phyloP scores from a whole-genome alignment of 1,284 basidiomycete genomes.

The Pascua guehoae region DNA sequence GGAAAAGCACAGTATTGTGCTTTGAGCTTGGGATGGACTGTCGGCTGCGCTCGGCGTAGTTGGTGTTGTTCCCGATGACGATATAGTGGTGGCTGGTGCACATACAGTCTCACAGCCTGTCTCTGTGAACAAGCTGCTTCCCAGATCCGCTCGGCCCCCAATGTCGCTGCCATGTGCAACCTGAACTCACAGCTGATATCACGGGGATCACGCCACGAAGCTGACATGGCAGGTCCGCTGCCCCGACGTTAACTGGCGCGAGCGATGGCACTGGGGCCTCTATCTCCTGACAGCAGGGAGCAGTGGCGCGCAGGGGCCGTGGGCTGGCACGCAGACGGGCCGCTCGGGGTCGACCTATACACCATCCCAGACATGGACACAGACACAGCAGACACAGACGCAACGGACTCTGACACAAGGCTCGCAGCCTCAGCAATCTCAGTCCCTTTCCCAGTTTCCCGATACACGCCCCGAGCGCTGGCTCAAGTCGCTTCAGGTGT shows the following conservation, averaged over 20 bases:
- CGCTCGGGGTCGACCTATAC: background rate
- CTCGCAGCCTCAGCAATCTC: background rate
- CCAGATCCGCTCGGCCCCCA: background rate
- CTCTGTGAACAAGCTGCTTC: background rate
- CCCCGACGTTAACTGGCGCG: slow-evolving; percentile 72
- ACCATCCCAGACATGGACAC: slow-evolving; percentile 1
- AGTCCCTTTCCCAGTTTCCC: too few relatives aligned
- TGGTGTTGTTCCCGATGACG: too few relatives aligned
- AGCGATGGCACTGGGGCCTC: slow-evolving; percentile 69
- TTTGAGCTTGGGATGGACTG: too few relatives aligned
- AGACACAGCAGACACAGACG: slow-evolving; percentile 2
- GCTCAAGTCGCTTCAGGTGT: slow-evolving; percentile 29
- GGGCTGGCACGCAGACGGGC: slow-evolving; percentile 1
- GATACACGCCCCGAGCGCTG: slow-evolving; percentile 24
- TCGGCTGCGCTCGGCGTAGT: too few relatives aligned
- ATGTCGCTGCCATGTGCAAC: background rate
- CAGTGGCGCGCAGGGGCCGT: too few relatives aligned
- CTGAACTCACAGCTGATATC: background rate
- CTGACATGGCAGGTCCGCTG: slow-evolving; percentile 57
- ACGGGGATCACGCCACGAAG: background rate
- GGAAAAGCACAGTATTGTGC: too few relatives aligned
- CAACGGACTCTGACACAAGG: background rate
- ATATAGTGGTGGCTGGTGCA: too few relatives aligned
- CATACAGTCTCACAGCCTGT: too few relatives aligned
- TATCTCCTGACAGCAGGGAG: slow-evolving; percentile 24